A percentile compares a stretch with the other conserved stretches of the same genome.
Conservation (phyloP, 805 yeast genomes). For the Huiozyma sinensis region DNA sequence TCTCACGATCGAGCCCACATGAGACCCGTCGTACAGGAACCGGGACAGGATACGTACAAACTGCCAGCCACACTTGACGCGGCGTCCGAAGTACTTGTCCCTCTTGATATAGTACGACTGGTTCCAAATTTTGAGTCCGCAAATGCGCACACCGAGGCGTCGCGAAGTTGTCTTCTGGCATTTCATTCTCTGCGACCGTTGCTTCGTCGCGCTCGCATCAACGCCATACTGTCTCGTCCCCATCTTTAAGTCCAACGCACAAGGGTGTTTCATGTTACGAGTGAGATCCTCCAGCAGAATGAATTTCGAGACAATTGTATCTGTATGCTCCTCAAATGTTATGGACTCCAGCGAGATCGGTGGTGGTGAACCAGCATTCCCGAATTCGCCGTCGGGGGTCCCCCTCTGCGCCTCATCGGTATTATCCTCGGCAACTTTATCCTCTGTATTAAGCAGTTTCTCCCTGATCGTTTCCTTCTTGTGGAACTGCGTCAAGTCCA, state of each 20-base stretch:
- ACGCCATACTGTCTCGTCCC: constrained; percentile 97
- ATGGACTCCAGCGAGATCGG: constrained; percentile 4
- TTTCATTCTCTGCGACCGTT: constrained; percentile 67
- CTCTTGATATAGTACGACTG: constrained; percentile 44
- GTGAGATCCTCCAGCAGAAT: constrained; percentile 86
- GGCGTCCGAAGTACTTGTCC: constrained; percentile 90
- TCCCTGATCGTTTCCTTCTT: constrained; percentile 19
- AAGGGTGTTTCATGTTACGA: constrained; percentile 68
- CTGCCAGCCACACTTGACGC: constrained; percentile 57
- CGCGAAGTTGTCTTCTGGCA: constrained; percentile 76
- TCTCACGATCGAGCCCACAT: constrained; percentile 44
- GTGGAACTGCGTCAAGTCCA: constrained; percentile 25
- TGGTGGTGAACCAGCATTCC: not conserved
- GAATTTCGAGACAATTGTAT: constrained; percentile 41
- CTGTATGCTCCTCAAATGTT: constrained; percentile 11
- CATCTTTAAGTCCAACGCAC: constrained; percentile 92
- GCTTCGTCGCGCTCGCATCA: constrained; percentile 69
- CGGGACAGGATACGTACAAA: constrained; percentile 66
- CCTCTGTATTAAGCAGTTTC: constrained; percentile 1
- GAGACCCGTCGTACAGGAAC: constrained; percentile 69
- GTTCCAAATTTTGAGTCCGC: constrained; percentile 90
- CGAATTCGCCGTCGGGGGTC: not conserved
- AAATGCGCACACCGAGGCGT: constrained; percentile 76
- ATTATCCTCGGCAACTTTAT: not conserved
- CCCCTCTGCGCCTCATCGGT: not conserved